Conservation (phyloP, 2,329 filamentous ascomycete species). For the Chaetomium strumarium region DNA sequence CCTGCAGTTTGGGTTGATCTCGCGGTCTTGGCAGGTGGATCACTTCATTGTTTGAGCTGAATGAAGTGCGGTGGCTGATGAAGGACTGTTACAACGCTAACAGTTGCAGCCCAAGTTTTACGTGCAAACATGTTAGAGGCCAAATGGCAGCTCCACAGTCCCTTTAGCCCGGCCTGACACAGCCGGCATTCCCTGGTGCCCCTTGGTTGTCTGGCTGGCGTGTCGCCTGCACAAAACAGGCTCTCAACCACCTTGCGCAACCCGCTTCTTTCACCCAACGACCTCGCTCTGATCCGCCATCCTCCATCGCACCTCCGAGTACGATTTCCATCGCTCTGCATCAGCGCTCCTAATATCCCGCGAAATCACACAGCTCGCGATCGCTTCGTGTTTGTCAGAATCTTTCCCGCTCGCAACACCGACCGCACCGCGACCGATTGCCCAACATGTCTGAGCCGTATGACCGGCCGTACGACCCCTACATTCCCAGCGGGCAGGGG, state of each 20-base stretch:
- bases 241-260: slow-evolving; percentile 21
- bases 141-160: not conserved
- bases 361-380: not conserved
- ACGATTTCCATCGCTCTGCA: slow-evolving; percentile 5
- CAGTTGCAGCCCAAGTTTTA: not conserved
- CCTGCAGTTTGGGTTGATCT: not conserved
- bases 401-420: slow-evolving; percentile 1
- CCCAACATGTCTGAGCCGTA: slow-evolving; percentile 58
- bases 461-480: slow-evolving; percentile 84
- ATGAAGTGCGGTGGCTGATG: not conserved
- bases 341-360: slow-evolving; percentile 3
- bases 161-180: slow-evolving; percentile 15
- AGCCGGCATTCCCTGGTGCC: slow-evolving; percentile 17
- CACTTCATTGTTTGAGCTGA: not conserved
- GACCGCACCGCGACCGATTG: not conserved
- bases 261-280: slow-evolving; percentile 13
- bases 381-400: not conserved
- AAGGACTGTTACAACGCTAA: not conserved
- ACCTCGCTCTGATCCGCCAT: slow-evolving; percentile 18
- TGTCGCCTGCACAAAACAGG: slow-evolving; percentile 24
- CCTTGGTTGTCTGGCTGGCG: slow-evolving; percentile 22
- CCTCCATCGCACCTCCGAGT: slow-evolving; percentile 12
- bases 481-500: slow-evolving; percentile 66
- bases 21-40: not conserved
- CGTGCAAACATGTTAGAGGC: not conserved